Percentiles rank a stretch among this genome's conserved stretches.
phyloP scores from a whole-genome alignment of 2,329 filamentous ascomycete genomes.

The Rhinocladiella similis region DNA sequence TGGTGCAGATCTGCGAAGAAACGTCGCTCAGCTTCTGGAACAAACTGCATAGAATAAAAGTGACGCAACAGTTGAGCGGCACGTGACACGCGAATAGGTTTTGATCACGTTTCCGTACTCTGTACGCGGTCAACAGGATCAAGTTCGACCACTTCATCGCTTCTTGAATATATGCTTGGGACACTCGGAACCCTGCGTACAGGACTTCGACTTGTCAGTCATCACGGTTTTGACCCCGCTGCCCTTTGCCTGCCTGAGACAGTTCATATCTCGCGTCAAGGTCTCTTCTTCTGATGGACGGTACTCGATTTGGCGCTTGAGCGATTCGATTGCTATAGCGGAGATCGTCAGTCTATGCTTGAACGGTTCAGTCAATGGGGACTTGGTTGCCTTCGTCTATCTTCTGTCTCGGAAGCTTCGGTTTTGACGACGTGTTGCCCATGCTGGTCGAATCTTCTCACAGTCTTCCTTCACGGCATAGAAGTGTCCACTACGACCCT shows the following conservation, averaged over 20 bases:
- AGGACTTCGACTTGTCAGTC: background rate
- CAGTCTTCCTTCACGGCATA: no score
- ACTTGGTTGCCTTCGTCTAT: background rate
- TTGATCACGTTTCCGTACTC: background rate
- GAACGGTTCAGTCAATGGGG: background rate
- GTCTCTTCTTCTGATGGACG: background rate
- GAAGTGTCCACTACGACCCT: no score
- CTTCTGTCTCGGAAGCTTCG: background rate
- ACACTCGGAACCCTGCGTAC: background rate
- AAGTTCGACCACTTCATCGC: background rate
- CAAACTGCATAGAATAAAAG: no score
- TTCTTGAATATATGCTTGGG: background rate
- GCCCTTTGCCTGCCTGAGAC: background rate
- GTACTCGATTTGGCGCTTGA: background rate
- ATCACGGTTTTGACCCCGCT: background rate
- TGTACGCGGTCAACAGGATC: no score
- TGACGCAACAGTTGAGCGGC: no score
- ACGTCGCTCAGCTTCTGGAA: no score
- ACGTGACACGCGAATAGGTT: background rate
- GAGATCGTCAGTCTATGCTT: background rate
- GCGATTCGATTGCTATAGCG: background rate
- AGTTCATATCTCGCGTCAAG: background rate
- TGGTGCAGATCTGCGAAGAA: no score
- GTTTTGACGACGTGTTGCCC: background rate
- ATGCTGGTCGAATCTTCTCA: background rate